Percentiles rank a stretch among this genome's conserved stretches.
Evolutionary conservation across 2,329 filamentous ascomycete species (phyloP).

Genomic region (Alternaria dauci): DNA sequence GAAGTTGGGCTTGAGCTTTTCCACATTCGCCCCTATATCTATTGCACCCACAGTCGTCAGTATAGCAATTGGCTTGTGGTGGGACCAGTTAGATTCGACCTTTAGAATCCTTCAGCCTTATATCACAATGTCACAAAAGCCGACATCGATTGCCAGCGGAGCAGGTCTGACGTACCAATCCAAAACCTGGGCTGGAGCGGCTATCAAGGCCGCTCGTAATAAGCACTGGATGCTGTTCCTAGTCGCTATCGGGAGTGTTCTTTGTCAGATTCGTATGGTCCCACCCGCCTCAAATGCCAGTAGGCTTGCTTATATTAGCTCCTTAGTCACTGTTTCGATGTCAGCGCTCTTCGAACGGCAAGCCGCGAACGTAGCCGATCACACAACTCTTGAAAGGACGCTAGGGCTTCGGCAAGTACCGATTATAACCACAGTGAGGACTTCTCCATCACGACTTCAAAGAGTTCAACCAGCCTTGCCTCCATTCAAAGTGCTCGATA

Average conservation of each 20-base stretch:
- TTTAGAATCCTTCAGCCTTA: conserved; percentile 33
- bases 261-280: conserved; percentile 21
- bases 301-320: too few species aligned
- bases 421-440: conserved; percentile 4
- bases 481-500: neutral
- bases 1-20: conserved; percentile 19
- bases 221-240: conserved; percentile 24
- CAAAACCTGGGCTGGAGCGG: conserved; percentile 25
- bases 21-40: conserved; percentile 30
- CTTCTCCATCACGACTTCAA: neutral
- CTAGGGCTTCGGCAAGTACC: conserved; percentile 20
- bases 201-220: conserved; percentile 22
- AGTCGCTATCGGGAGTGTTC: conserved; percentile 21
- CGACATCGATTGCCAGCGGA: conserved; percentile 17
- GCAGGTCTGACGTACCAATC: conserved; percentile 29
- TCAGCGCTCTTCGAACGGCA: conserved; percentile 29
- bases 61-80: conserved; percentile 30
- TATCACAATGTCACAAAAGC: conserved; percentile 26
- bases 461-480: neutral
- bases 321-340: conserved; percentile 24
- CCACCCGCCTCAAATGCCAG: neutral
- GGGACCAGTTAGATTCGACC: conserved; percentile 30
- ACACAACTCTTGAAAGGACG: conserved; percentile 2
- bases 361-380: conserved; percentile 7
- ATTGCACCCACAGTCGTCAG: conserved; percentile 31